These are phyloP conservation scores for Thuidium tamariscinum DNA, from an alignment of 225 moss, liverwort and hornwort genomes.

Conservation along the genomic window DNA sequence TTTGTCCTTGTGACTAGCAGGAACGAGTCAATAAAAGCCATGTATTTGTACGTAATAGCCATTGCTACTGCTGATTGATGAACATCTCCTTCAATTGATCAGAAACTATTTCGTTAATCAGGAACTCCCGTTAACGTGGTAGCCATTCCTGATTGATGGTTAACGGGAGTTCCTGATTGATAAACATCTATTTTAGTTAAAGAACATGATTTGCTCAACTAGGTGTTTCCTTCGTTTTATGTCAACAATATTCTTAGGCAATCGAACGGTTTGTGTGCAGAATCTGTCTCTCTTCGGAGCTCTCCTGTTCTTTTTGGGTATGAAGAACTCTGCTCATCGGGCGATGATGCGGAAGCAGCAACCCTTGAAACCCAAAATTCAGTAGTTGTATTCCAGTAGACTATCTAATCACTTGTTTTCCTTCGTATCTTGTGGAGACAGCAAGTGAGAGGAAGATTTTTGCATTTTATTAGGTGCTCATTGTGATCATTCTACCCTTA, in stretches of 20 bases:
- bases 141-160: not conserved
- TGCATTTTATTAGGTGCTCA: not conserved
- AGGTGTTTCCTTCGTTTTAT: not conserved
- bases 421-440: not conserved
- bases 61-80: not conserved
- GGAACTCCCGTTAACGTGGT: not conserved
- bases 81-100: not conserved
- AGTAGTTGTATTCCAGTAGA: slow-evolving; percentile 4
- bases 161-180: not conserved
- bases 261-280: slow-evolving; percentile 30
- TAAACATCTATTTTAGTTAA: not conserved
- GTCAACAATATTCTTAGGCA: not conserved
- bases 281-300: slow-evolving; percentile 89
- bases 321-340: slow-evolving; percentile 64
- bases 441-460: not conserved
- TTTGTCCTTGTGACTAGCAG: not conserved
- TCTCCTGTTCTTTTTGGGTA: slow-evolving; percentile 70
- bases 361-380: slow-evolving; percentile 46
- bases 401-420: not conserved
- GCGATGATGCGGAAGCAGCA: slow-evolving; percentile 60
- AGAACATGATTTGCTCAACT: not conserved
- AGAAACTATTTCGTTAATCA: not conserved
- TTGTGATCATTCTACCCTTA: not conserved
- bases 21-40: not conserved
- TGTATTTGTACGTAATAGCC: not conserved